phyloP scores from a whole-genome alignment of 495 filamentous ascomycete species.

The Penicillium maclennaniae region DNA sequence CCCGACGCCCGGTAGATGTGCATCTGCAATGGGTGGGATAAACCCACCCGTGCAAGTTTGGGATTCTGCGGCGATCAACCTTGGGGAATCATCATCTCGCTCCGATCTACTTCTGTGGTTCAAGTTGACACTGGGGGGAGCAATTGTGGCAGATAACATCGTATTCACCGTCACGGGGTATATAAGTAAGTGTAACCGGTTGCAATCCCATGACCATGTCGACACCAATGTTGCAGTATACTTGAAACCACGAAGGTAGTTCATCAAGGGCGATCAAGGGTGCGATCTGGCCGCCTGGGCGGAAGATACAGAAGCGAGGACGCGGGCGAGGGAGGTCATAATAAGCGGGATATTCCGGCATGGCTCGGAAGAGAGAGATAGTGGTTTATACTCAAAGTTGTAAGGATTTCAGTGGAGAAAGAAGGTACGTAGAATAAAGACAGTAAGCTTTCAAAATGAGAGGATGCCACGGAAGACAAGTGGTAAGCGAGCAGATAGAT shows the following conservation, averaged over 20 bases:
- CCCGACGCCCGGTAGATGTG: not conserved
- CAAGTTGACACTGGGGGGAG: conserved; percentile 22
- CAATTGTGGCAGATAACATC: conserved; percentile 39
- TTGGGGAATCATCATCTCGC: conserved; percentile 11
- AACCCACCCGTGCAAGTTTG: conserved; percentile 9
- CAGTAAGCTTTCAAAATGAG: conserved; percentile 5
- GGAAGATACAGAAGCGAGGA: conserved; percentile 34
- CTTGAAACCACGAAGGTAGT: conserved; percentile 34
- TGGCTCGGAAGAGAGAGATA: conserved; percentile 1
- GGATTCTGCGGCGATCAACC: not conserved
- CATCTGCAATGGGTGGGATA: not conserved
- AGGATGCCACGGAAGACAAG: not conserved
- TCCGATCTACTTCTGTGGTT: conserved; percentile 31
- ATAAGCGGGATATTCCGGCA: conserved; percentile 7
- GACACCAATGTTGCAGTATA: conserved; percentile 21
- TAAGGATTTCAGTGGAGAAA: no score
- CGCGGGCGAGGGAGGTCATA: conserved; percentile 18
- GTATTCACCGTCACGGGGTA: conserved; percentile 36
- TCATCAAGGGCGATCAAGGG: conserved; percentile 39
- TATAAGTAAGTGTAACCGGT: conserved; percentile 18
- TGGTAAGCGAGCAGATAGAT: conserved; percentile 13
- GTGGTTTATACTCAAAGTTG: no score
- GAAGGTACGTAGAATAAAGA: conserved; percentile 1
- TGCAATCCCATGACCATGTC: conserved; percentile 19
- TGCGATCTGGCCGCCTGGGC: conserved; percentile 23